Evolutionary conservation across 495 filamentous ascomycete species (phyloP).

Genomic region (Penicillium riverlandense): DNA sequence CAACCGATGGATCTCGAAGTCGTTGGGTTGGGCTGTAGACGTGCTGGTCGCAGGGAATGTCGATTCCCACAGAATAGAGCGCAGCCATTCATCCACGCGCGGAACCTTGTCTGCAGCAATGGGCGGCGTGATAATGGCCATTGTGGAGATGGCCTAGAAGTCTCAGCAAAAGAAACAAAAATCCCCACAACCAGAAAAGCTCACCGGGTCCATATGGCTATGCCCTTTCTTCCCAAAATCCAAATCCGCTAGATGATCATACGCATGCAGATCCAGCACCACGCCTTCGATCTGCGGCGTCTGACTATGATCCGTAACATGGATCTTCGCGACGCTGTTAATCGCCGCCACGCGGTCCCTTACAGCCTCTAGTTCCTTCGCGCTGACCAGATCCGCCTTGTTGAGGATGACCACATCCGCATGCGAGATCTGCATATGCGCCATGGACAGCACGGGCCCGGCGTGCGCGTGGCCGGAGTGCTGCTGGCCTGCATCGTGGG

Average conservation of each 20-base stretch:
- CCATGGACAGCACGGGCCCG: conserved; percentile 72
- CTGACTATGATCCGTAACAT: conserved; percentile 69
- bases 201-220: conserved; percentile 77
- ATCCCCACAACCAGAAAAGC: conserved; percentile 6
- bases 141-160: conserved; percentile 75
- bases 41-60: conserved; percentile 40
- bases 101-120: conserved; percentile 47
- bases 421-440: conserved; percentile 92
- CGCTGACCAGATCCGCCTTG: conserved; percentile 82
- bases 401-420: conserved; percentile 96
- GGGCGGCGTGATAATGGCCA: conserved; percentile 56
- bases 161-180: not conserved
- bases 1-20: conserved; percentile 73
- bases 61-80: conserved; percentile 76
- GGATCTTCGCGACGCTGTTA: conserved; percentile 82
- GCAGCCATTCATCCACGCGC: conserved; percentile 73
- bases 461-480: conserved; percentile 35
- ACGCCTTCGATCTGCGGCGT: conserved; percentile 79
- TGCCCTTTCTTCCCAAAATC: conserved; percentile 61
- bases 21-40: conserved; percentile 9
- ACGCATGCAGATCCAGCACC: conserved; percentile 86
- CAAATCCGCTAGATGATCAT: conserved; percentile 67
- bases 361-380: conserved; percentile 57
- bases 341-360: conserved; percentile 66
- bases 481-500: conserved; percentile 36